Evolutionary conservation across 2,329 filamentous ascomycete species (phyloP).

Genomic region (Thielaviopsis euricoi): DNA sequence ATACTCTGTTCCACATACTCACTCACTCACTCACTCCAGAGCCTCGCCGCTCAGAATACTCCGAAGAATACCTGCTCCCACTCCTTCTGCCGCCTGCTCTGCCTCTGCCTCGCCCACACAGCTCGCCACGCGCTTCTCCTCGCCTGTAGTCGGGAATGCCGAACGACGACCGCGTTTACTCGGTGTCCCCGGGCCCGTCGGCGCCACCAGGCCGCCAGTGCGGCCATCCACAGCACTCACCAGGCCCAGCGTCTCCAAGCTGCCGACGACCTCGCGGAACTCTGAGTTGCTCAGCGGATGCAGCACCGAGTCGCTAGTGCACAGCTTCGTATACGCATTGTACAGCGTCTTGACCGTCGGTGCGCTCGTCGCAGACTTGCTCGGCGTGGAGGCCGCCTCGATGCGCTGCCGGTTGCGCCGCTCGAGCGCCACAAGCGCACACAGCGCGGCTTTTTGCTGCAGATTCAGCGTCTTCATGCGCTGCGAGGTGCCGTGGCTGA

Average conservation of each 20-base stretch:
- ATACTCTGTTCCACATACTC: not conserved
- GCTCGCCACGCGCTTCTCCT: constrained; percentile 66
- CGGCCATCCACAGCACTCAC: constrained; percentile 55
- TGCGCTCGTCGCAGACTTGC: constrained; percentile 36
- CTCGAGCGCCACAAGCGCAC: constrained; percentile 75
- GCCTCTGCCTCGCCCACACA: constrained; percentile 70
- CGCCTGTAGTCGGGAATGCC: constrained; percentile 35
- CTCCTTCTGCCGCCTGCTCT: constrained; percentile 47
- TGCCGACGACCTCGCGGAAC: constrained; percentile 83
- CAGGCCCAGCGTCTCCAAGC: constrained; percentile 74
- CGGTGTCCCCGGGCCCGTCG: constrained; percentile 40
- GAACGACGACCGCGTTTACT: constrained; percentile 49
- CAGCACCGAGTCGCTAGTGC: constrained; percentile 72
- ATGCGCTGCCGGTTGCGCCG: constrained; percentile 41
- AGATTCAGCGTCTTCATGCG: constrained; percentile 77
- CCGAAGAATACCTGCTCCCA: constrained; percentile 43
- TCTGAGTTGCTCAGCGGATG: constrained; percentile 82
- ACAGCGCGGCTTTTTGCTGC: constrained; percentile 90
- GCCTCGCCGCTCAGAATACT: constrained; percentile 46
- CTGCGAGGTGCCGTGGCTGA: constrained; percentile 76
- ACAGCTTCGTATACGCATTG: constrained; percentile 67
- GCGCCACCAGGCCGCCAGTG: constrained; percentile 45
- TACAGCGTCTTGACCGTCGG: constrained; percentile 76
- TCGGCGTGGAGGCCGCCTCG: constrained; percentile 32
- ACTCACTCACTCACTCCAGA: constrained; percentile 26